Evolutionary conservation across 352 stramenopile genomes (phyloP), one percentile per base, ranked within the genome.

Genomic region (Hyaloperonospora arabidopsidis): DNA sequence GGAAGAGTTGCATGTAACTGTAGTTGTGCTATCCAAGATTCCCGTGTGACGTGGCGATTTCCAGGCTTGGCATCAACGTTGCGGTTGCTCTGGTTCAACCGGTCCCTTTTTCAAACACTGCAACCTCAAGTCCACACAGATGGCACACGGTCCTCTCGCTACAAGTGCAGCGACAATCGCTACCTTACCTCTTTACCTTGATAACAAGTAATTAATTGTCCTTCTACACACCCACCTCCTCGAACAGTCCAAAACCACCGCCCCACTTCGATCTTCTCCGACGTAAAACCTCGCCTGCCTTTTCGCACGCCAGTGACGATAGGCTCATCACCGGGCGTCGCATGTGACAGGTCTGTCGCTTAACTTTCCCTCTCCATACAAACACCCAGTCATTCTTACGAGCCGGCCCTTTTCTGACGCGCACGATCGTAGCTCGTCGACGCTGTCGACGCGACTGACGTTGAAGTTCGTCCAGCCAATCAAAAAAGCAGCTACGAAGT

Each of bases 401-500:
- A 29, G 41, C 5, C 39, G 18, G 6, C 40, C 22, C n/a, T 23
- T 51, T 56, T 55, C 46, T 32, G 40, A 45, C 35, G 45, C 44
- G 8, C 21, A 19, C 29, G 29, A 58, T 48, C 43, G 28, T 14
- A 8, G 19, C 14, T 22, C 13, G 38, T 49, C 32, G 57, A 59
- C 52, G 57, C 52, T 51, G 57, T 45, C 52, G 57, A 59, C 58
- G 52, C 55, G 52, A 41, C 63, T 57, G 61, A 50, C 21, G 61
- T 74, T 74, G 66, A 71, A 74, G 64, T 32, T 49, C 36, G 40
- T 44, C 15, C 38, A 2, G 13, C 19, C 15, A 18, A 15, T 41
- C 15, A 19, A 5, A 23, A 19, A 3, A 11, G 2, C 38, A 5
- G 25, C 25, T 32, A 4, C 25, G 25, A 4, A 8, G 8, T 17